Percentiles rank a stretch among this genome's conserved stretches.
These are phyloP conservation scores for Ophiostoma himal-ulmi DNA, from an alignment of 2,329 filamentous ascomycete species.

Conservation along the genomic window DNA sequence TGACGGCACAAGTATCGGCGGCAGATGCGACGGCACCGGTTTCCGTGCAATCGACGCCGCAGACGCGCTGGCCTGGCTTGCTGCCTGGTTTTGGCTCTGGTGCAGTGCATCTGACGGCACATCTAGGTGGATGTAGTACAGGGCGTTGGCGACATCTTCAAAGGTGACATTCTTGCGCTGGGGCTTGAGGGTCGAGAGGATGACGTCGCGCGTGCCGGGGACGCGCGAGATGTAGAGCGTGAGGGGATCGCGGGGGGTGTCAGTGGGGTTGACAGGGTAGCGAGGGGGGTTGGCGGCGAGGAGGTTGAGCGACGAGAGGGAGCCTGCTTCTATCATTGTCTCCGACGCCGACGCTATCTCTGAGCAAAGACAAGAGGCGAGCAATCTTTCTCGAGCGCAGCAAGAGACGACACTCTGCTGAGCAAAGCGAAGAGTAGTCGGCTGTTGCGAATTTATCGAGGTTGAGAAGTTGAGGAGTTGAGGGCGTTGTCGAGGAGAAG, in stretches of 20 bases:
- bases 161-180: constrained; percentile 81
- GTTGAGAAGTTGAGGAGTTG: not conserved
- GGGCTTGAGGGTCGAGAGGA: constrained; percentile 86
- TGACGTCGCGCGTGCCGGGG: constrained; percentile 86
- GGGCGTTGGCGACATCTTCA: constrained; percentile 76
- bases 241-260: constrained; percentile 62
- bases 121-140: constrained; percentile 87
- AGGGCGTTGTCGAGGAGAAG: not conserved
- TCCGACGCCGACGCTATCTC: not conserved
- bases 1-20: not conserved
- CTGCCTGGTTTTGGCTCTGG: constrained; percentile 36
- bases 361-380: not conserved
- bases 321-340: constrained; percentile 64
- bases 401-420: not conserved
- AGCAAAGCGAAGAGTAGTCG: not conserved
- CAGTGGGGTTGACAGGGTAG: constrained; percentile 72
- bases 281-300: constrained; percentile 82
- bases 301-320: constrained; percentile 69
- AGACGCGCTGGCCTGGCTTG: not conserved
- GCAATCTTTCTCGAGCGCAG: not conserved
- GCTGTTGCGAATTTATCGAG: not conserved
- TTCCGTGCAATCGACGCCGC: constrained; percentile 42
- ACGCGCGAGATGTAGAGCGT: constrained; percentile 90
- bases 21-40: constrained; percentile 37
- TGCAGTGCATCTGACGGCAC: constrained; percentile 48